Percentiles rank a stretch among this genome's conserved stretches.
Evolutionary conservation across 495 filamentous ascomycete species (phyloP).

Genomic region (Bombardia bombarda): DNA sequence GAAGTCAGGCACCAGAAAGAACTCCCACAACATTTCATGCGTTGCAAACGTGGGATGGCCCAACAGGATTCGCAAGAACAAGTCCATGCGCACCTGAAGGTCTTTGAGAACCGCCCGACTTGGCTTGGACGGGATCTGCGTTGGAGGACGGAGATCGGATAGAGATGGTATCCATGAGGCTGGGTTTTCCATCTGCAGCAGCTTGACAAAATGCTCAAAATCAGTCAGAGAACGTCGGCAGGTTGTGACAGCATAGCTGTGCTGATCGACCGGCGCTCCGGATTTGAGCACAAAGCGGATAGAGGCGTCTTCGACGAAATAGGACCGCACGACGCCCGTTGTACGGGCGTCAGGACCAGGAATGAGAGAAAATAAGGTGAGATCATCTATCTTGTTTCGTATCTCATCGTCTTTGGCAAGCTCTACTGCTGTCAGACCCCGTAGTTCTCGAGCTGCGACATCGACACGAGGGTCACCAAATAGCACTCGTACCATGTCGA

Average conservation of each 20-base stretch:
- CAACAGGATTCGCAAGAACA: constrained; percentile 77
- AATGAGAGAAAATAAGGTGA: constrained; percentile 71
- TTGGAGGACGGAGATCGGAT: constrained; percentile 72
- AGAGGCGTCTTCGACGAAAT: constrained; percentile 94
- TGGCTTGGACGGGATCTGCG: constrained; percentile 86
- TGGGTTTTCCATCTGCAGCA: constrained; percentile 86
- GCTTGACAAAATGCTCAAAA: constrained; percentile 83
- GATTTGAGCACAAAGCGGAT: constrained; percentile 92
- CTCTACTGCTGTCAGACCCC: constrained; percentile 92
- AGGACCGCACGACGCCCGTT: constrained; percentile 91
- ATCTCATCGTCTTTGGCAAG: constrained; percentile 98
- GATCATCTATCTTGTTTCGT: constrained; percentile 88
- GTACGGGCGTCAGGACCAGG: constrained; percentile 69
- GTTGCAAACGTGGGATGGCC: constrained; percentile 89
- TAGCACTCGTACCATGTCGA: constrained; percentile 83
- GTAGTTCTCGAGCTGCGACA: constrained; percentile 69
- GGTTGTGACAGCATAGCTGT: constrained; percentile 85
- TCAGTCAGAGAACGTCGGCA: constrained; percentile 83
- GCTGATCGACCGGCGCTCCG: constrained; percentile 57
- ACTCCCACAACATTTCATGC: constrained; percentile 98
- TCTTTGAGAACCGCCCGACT: constrained; percentile 81
- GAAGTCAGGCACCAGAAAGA: constrained; percentile 93
- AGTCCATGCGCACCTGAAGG: constrained; percentile 78
- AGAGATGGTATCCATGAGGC: constrained; percentile 88
- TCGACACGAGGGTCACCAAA: constrained; percentile 87